A percentile compares a stretch with the other conserved stretches of the same genome.
These are phyloP conservation scores for Melampsora occidentalis DNA, from an alignment of 1,284 basidiomycete genomes.

Conservation along the genomic window DNA sequence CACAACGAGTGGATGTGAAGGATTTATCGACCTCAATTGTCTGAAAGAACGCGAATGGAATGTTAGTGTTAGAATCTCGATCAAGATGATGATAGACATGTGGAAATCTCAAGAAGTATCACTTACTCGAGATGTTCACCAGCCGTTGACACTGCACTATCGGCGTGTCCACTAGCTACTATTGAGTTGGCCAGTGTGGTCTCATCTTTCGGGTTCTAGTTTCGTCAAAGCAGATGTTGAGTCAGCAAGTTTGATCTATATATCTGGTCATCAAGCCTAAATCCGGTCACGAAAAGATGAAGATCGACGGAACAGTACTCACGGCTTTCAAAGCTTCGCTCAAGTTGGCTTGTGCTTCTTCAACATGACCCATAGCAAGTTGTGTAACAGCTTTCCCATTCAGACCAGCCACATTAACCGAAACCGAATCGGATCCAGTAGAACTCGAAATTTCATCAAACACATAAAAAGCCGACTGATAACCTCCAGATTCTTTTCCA, in stretches of 20 bases:
- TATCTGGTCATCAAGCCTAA: background rate
- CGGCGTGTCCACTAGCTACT: slow-evolving; percentile 15
- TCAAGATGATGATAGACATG: too few species aligned
- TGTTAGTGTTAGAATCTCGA: background rate
- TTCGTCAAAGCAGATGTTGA: background rate
- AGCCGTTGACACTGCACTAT: background rate
- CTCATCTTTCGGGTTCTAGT: slow-evolving; percentile 34
- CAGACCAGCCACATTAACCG: slow-evolving; percentile 65
- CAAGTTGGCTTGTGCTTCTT: slow-evolving; percentile 78
- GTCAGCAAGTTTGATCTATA: background rate
- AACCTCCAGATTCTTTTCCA: slow-evolving; percentile 49
- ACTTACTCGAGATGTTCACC: slow-evolving; percentile 4
- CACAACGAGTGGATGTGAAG: slow-evolving; percentile 25
- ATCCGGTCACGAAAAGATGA: background rate
- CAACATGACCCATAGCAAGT: slow-evolving; percentile 72
- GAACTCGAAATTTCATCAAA: slow-evolving; percentile 87
- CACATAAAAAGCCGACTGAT: slow-evolving; percentile 69
- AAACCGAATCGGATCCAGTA: slow-evolving; percentile 54
- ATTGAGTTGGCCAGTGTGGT: slow-evolving; percentile 34
- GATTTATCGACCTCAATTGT: slow-evolving; percentile 32
- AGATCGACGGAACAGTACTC: background rate
- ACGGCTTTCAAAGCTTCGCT: slow-evolving; percentile 65
- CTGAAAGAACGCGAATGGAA: background rate
- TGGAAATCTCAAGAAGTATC: background rate
- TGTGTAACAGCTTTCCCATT: slow-evolving; percentile 80